Conservation (phyloP, 2,329 filamentous ascomycete species). For the Paraphaeosphaeria minitans region DNA sequence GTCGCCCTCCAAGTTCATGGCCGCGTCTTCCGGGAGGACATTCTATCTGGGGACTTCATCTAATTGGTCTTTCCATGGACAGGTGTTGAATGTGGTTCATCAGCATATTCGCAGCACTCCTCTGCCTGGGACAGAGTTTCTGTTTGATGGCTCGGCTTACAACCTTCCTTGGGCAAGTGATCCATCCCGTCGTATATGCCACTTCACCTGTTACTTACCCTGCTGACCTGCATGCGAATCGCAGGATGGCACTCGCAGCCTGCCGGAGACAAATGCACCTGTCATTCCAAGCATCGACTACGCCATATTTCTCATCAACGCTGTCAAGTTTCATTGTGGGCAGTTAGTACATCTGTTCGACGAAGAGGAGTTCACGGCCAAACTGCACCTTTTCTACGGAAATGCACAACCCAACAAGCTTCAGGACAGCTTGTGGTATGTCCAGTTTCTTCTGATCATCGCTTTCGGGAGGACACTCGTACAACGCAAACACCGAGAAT, state of each 20-base stretch:
- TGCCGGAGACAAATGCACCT: slow-evolving; percentile 38
- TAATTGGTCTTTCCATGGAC: slow-evolving; percentile 61
- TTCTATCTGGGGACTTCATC: slow-evolving; percentile 61
- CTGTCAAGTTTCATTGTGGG: slow-evolving; percentile 62
- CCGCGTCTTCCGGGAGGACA: slow-evolving; percentile 27
- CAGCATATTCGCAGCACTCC: slow-evolving; percentile 53
- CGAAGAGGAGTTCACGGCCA: slow-evolving; percentile 56
- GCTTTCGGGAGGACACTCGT: slow-evolving; percentile 63
- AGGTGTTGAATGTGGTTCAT: slow-evolving; percentile 56
- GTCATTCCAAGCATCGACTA: slow-evolving; percentile 59
- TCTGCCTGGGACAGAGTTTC: slow-evolving; percentile 51
- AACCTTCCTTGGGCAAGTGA: slow-evolving; percentile 53
- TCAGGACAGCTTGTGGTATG: slow-evolving; percentile 53
- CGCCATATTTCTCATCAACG: slow-evolving; percentile 60
- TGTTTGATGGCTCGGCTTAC: slow-evolving; percentile 60
- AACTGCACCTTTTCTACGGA: slow-evolving; percentile 51
- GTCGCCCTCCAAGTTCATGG: slow-evolving; percentile 34
- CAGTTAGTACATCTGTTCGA: slow-evolving; percentile 62
- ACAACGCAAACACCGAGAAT: slow-evolving; percentile 38
- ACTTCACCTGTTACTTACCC: background rate
- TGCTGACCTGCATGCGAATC: background rate
- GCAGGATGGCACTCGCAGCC: slow-evolving; percentile 45
- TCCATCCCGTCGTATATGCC: background rate
- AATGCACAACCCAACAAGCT: slow-evolving; percentile 33
- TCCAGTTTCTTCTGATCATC: slow-evolving; percentile 60